Percentiles rank a stretch among this genome's conserved stretches.
Conservation (phyloP, 306 rosid species). For the Fragaria vesca region DNA sequence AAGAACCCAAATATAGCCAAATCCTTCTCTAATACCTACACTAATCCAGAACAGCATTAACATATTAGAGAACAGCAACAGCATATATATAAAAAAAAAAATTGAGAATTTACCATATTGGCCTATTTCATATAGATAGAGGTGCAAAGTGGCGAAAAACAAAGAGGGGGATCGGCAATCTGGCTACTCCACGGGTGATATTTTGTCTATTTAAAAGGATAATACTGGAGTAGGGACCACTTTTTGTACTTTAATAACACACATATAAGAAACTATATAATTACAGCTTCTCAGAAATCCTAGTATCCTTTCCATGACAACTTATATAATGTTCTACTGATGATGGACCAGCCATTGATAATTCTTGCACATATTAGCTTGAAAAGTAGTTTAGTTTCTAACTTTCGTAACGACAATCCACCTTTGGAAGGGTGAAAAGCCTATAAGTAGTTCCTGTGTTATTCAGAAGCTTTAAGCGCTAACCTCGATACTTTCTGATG, state of each 20-base stretch:
- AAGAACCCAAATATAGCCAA: conserved; percentile 97
- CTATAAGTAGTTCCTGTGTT: conserved; percentile 18
- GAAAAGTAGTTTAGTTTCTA: conserved; percentile 17
- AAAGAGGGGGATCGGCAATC: neutral
- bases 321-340: conserved; percentile 1
- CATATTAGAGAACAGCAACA: neutral
- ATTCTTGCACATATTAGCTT: neutral
- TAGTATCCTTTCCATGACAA: neutral
- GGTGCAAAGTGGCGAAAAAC: neutral
- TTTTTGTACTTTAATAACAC: neutral
- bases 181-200: neutral
- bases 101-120: neutral
- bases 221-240: neutral
- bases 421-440: neutral
- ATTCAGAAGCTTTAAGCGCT: conserved; percentile 26
- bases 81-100: neutral
- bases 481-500: conserved; percentile 98
- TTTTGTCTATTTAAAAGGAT: neutral
- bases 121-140: neutral
- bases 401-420: conserved; percentile 14
- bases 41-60: conserved; percentile 26
- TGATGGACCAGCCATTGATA: conserved; percentile 2
- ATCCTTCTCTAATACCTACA: conserved; percentile 97
- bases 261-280: neutral
- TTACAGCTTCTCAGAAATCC: neutral